These are phyloP conservation scores for Vitis riparia DNA, from an alignment of 164 flowering plant species.

Conservation along the genomic window DNA sequence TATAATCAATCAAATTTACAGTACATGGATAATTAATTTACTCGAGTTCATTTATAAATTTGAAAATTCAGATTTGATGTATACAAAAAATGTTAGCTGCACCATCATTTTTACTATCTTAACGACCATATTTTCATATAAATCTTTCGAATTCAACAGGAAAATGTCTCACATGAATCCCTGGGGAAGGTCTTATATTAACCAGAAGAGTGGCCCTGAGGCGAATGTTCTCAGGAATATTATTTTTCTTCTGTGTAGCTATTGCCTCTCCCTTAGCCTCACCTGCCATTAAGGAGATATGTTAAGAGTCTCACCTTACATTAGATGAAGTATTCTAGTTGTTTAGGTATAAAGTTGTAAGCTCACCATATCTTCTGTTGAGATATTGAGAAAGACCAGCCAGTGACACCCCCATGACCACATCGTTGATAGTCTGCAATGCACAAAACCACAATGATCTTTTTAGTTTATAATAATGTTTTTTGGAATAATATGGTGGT, in stretches of 20 bases:
- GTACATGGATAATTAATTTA: too few species aligned
- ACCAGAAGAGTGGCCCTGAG: conserved; percentile 46
- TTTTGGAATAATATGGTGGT: too few species aligned
- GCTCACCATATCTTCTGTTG: conserved; percentile 31
- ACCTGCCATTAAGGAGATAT: neutral
- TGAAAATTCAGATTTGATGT: too few species aligned
- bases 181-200: conserved; percentile 43
- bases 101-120: too few species aligned
- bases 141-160: too few species aligned
- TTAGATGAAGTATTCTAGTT: too few species aligned
- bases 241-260: conserved; percentile 13
- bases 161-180: conserved; percentile 41
- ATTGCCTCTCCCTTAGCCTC: neutral
- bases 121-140: too few species aligned
- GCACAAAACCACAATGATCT: neutral
- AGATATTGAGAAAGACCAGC: conserved; percentile 45
- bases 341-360: neutral
- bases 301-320: too few species aligned
- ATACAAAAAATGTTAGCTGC: too few species aligned
- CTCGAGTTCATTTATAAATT: too few species aligned
- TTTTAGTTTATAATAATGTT: too few species aligned
- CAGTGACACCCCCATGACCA: conserved; percentile 30
- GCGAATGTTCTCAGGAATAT: conserved; percentile 36
- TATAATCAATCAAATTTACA: too few species aligned
- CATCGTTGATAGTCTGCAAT: conserved; percentile 29